phyloP scores from a whole-genome alignment of 1,284 basidiomycete species.

The Malassezia sp. region DNA sequence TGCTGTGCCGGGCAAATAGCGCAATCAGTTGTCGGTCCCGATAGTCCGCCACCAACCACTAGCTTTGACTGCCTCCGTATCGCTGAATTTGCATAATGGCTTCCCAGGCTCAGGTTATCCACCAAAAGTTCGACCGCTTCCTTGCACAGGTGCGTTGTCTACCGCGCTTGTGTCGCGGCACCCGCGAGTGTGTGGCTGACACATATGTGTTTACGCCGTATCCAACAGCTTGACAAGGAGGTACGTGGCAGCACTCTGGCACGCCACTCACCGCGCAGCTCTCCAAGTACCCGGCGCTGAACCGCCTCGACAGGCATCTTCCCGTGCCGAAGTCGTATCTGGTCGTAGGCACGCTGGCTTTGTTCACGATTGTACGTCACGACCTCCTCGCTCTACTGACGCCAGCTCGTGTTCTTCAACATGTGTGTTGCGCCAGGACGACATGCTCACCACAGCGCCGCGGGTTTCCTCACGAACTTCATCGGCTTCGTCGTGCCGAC shows the following conservation, averaged over 20 bases:
- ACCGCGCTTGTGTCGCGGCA: not conserved
- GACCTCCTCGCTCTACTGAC: not conserved
- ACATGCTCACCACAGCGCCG: conserved; percentile 21
- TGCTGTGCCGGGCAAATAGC: no score
- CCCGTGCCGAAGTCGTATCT: conserved; percentile 86
- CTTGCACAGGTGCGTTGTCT: conserved; percentile 38
- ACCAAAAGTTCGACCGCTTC: conserved; percentile 44
- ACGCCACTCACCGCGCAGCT: conserved; percentile 52
- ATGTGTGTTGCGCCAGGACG: conserved; percentile 22
- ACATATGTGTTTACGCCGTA: conserved; percentile 1
- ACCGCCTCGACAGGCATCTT: conserved; percentile 69
- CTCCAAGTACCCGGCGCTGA: conserved; percentile 64
- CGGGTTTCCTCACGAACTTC: conserved; percentile 46
- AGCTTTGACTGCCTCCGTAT: no score
- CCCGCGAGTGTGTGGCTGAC: not conserved
- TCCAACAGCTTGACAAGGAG: conserved; percentile 78
- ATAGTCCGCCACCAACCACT: no score
- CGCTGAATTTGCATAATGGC: conserved; percentile 10
- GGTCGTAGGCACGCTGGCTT: conserved; percentile 61
- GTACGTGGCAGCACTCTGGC: conserved; percentile 51
- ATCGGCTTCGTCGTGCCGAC: conserved; percentile 44
- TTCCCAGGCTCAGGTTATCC: conserved; percentile 24
- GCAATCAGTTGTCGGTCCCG: no score
- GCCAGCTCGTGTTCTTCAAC: conserved; percentile 49
- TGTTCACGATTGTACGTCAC: conserved; percentile 48